These are phyloP conservation scores for Suhomyces taliae DNA, from an alignment of 1,139 yeast species.

Conservation along the genomic window DNA sequence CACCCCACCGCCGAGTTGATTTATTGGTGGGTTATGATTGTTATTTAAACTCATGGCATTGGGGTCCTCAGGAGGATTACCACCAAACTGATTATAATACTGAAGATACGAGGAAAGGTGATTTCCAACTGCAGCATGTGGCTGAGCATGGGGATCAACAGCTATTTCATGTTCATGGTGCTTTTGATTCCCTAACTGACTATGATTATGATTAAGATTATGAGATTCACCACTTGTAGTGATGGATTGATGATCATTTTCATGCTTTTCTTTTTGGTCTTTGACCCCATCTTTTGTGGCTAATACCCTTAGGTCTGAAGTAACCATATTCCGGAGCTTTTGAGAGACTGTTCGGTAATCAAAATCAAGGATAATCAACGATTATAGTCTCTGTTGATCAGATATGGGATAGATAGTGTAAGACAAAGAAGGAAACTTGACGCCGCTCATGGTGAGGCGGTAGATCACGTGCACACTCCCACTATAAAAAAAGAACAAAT, in stretches of 20 bases:
- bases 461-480: not conserved
- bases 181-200: not conserved
- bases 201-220: too few relatives aligned
- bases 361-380: not conserved
- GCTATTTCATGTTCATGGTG: not conserved
- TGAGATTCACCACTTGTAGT: not conserved
- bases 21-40: not conserved
- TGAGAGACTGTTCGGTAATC: too few relatives aligned
- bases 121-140: constrained; percentile 8
- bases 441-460: not conserved
- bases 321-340: not conserved
- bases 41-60: not conserved
- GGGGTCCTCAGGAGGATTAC: constrained; percentile 2
- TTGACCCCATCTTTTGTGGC: not conserved
- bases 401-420: not conserved
- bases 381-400: not conserved
- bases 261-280: not conserved
- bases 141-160: constrained; percentile 1
- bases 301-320: not conserved
- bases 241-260: not conserved
- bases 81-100: constrained; percentile 8
- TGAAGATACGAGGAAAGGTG: constrained; percentile 11
- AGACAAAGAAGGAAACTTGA: not conserved
- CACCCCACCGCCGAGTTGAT: not conserved
- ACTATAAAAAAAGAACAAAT: too few relatives aligned